These are phyloP conservation scores for Nicotiana undulata DNA, from an alignment of 257 asterid species.

Conservation along the genomic window DNA sequence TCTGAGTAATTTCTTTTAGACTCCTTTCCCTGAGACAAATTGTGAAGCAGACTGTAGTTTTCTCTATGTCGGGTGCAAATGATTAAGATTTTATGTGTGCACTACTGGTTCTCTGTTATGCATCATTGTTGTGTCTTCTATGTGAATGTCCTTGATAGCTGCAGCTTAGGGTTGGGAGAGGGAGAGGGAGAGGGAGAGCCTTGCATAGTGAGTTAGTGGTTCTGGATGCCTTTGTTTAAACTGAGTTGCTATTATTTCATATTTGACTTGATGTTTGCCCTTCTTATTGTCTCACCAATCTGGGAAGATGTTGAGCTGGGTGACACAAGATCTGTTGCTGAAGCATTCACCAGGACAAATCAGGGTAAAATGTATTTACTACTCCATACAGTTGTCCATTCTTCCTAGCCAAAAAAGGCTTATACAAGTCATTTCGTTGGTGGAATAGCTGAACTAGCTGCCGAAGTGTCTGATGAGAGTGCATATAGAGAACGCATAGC, in stretches of 20 bases:
- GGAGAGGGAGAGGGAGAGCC: background rate
- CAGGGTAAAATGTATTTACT: conserved; percentile 48
- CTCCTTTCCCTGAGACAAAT: background rate
- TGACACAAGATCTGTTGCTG: conserved; percentile 88
- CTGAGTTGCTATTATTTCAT: background rate
- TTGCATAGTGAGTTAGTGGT: background rate
- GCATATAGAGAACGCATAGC: conserved; percentile 41
- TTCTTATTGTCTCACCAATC: conserved; percentile 22
- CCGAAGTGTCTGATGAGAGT: conserved; percentile 46
- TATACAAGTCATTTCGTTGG: background rate
- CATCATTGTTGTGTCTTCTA: background rate
- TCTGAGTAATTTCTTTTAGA: background rate
- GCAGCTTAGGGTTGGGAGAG: background rate
- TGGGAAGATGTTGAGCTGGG: conserved; percentile 65
- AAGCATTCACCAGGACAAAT: conserved; percentile 71
- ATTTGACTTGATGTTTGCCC: conserved; percentile 4
- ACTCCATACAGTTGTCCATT: background rate
- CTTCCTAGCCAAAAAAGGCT: background rate
- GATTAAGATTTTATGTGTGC: background rate
- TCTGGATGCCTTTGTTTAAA: background rate
- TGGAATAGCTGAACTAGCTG: conserved; percentile 58
- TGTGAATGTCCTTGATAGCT: background rate
- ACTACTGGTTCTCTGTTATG: background rate
- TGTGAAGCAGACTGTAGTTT: background rate
- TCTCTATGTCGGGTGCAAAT: conserved; percentile 4